Evolutionary conservation across 345 rosid species (phyloP).

Genomic region (Eucalyptus camaldulensis): DNA sequence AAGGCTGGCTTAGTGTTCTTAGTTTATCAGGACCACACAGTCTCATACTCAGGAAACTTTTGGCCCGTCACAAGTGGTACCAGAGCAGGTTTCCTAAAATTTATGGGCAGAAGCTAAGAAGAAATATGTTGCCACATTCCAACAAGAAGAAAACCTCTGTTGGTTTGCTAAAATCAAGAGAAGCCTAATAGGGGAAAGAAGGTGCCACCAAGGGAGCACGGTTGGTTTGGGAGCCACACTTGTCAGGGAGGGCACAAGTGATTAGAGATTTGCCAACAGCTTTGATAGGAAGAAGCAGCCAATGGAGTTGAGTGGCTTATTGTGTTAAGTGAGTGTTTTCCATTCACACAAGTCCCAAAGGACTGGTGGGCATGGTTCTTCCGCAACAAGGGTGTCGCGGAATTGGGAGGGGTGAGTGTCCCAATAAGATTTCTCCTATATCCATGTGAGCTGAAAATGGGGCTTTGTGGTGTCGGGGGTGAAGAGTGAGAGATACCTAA

Average conservation of each 20-base stretch:
- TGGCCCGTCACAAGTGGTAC: too few species aligned
- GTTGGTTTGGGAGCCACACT: neutral
- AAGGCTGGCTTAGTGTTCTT: too few species aligned
- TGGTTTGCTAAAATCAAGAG: neutral
- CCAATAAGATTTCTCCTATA: too few species aligned
- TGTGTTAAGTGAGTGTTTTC: neutral
- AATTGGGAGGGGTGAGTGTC: too few species aligned
- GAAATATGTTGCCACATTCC: too few species aligned
- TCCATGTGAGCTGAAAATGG: too few species aligned
- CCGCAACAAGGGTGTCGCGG: accelerated
- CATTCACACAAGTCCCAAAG: neutral
- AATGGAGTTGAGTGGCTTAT: neutral
- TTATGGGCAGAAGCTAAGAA: too few species aligned
- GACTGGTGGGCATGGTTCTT: neutral
- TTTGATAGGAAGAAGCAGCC: neutral
- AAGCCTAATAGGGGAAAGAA: neutral
- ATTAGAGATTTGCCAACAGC: neutral
- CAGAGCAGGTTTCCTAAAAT: too few species aligned
- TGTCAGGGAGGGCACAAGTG: neutral
- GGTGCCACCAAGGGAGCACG: neutral
- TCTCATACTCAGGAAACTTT: too few species aligned
- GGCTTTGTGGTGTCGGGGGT: too few species aligned
- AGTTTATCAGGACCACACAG: accelerated
- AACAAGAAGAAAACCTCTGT: too few species aligned
- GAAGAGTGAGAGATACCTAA: too few species aligned